Conservation (phyloP, 23 red algal species). For the Gracilariopsis chorda region DNA sequence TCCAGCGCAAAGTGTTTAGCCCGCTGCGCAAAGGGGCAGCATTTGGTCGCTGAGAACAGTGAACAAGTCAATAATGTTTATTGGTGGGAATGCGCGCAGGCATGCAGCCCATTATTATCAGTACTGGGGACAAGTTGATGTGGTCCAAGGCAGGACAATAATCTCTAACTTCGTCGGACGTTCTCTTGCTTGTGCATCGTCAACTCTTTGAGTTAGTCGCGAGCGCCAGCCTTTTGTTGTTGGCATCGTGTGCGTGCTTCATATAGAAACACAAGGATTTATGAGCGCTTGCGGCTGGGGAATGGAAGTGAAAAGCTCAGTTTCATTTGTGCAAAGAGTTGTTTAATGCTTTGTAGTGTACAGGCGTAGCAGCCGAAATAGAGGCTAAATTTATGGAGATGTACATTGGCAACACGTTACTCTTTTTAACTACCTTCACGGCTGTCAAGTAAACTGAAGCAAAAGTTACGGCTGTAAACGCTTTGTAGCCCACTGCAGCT, state of each 20-base stretch:
- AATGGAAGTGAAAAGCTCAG: not conserved
- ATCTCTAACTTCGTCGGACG: not conserved
- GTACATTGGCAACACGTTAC: not conserved
- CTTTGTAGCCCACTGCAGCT: not conserved
- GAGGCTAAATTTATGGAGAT: not conserved
- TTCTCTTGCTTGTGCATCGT: not conserved
- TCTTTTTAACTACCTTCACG: not conserved
- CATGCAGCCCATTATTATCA: too few relatives aligned
- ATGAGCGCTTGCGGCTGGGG: not conserved
- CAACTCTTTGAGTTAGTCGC: too few relatives aligned
- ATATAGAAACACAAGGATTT: not conserved
- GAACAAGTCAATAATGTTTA: too few relatives aligned
- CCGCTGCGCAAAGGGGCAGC: too few relatives aligned
- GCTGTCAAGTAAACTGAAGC: not conserved
- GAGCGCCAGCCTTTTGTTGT: not conserved
- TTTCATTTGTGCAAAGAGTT: not conserved
- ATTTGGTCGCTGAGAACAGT: too few relatives aligned
- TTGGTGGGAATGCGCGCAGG: too few relatives aligned
- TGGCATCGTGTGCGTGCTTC: not conserved
- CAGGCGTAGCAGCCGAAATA: not conserved
- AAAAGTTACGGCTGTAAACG: conserved; percentile 49
- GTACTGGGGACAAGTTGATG: too few relatives aligned
- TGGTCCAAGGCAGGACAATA: too few relatives aligned
- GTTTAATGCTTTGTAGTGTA: not conserved
- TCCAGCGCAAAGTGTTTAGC: too few relatives aligned